Evolutionary conservation across 495 filamentous ascomycete genomes (phyloP).

Genomic region (Neurospora sp.): DNA sequence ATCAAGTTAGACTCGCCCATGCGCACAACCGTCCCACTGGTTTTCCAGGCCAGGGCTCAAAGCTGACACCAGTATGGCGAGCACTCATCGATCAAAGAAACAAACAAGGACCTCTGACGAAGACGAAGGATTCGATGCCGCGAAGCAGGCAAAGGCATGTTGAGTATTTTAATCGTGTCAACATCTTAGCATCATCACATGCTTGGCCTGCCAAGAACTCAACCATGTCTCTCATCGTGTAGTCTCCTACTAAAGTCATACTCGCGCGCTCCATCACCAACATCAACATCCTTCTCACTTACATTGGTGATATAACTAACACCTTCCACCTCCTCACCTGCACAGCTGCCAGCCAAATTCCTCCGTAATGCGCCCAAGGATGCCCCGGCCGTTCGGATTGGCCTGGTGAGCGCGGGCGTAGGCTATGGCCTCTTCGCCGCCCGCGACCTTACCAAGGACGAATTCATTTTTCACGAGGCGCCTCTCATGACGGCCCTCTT

Average conservation of each 20-base stretch:
- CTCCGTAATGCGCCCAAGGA: slow-evolving; percentile 8
- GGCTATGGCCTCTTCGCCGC: slow-evolving; percentile 24
- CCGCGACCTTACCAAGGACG: slow-evolving; percentile 10
- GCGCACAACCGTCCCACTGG: neutral
- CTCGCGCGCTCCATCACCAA: neutral
- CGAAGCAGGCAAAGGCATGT: slow-evolving; percentile 16
- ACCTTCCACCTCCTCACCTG: neutral
- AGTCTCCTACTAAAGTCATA: neutral
- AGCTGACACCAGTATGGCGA: slow-evolving; percentile 16
- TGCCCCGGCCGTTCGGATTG: slow-evolving; percentile 11
- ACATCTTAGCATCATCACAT: neutral
- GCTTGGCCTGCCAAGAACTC: neutral
- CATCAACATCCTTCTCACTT: neutral
- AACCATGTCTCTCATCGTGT: neutral
- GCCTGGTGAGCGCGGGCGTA: slow-evolving; percentile 10
- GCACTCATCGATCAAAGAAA: neutral
- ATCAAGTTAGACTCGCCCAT: neutral
- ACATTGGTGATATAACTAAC: neutral
- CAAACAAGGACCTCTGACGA: neutral
- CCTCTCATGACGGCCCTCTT: slow-evolving; percentile 14
- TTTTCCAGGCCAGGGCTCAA: neutral
- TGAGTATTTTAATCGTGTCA: neutral
- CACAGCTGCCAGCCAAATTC: slow-evolving; percentile 6
- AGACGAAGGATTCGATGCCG: slow-evolving; percentile 15
- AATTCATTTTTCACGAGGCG: slow-evolving; percentile 21